phyloP scores from a whole-genome alignment of 352 stramenopile genomes.

The Blastocystis sp. region DNA sequence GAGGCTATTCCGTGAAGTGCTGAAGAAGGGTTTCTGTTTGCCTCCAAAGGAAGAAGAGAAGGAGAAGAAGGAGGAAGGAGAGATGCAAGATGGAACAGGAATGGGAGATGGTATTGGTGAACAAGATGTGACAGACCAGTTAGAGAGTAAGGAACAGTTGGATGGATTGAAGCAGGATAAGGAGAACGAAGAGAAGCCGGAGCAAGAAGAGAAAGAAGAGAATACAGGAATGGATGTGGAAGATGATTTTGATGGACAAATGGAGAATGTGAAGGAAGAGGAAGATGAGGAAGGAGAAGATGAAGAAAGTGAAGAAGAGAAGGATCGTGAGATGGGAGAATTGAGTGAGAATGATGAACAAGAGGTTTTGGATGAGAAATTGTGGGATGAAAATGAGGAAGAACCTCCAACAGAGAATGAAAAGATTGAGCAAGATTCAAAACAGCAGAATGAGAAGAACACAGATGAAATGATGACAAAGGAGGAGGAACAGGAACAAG shows the following conservation, averaged over 20 bases:
- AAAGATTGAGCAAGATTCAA: constrained; percentile 80
- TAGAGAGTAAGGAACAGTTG: constrained; percentile 99
- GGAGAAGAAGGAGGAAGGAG: constrained; percentile 42
- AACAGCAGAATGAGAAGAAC: constrained; percentile 72
- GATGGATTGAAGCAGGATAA: constrained; percentile 86
- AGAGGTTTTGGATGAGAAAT: constrained; percentile 97
- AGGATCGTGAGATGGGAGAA: constrained; percentile 97
- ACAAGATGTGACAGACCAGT: constrained; percentile 97
- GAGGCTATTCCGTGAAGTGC: constrained; percentile 25
- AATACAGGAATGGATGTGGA: constrained; percentile 97
- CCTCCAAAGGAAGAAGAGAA: constrained; percentile 45
- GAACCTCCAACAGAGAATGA: constrained; percentile 72
- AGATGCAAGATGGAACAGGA: constrained; percentile 86
- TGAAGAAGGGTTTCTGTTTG: constrained; percentile 60
- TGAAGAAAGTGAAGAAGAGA: constrained; percentile 80
- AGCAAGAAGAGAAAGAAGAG: constrained; percentile 78
- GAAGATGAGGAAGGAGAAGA: constrained; percentile 70
- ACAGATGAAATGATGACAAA: constrained; percentile 78
- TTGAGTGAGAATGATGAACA: constrained; percentile 84
- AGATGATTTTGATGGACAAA: constrained; percentile 97
- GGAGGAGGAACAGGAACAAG: constrained; percentile 71
- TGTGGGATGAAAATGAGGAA: constrained; percentile 84
- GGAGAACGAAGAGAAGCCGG: constrained; percentile 75
- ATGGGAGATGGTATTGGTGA: constrained; percentile 98
- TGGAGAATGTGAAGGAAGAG: constrained; percentile 82